Base-by-base conservation (phyloP, 805 yeast genomes). In the Ogataea populi-albae region DNA sequence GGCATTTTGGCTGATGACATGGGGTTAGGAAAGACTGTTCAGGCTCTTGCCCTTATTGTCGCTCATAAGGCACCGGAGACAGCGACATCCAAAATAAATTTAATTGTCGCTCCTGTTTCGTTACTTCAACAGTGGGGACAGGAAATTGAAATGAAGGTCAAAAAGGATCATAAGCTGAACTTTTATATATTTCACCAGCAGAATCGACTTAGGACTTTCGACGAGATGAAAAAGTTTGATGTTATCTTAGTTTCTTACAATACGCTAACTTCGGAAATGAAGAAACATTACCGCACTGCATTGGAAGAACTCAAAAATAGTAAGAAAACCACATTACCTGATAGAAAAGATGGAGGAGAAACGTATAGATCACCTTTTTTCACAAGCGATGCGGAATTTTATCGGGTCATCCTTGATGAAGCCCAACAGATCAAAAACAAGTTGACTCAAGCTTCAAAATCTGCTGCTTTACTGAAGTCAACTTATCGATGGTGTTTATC, bases 51-150 rank as follows among this genome's bases (percentile, higher is more conserved):
- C 1, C 54, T 85, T 27, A 75, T 84, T 36, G 50, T 81, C 37
- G 65, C 76, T 2, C 62, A 70, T 49, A 56, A 49, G 31, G 35
- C 37, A 9, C 52, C 73, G 2, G 30, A 32, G 10, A 48, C 44
- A 17, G 25, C 62, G 14, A 46, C 60, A 1, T 44, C 59, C 26
- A 76, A 71, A 43, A 76, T 86, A 0, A 86, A 80, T 22, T 65
- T 91, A 41, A 74, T 91, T 32, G 77, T 91, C n/a, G 94, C 95
- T 0, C 98, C 98, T 0, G 95, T 91, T 10, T 82, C 96, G 0
- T 68, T 93, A 25, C 64, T 91, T 34, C 68, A 79, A 28, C 96
- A 89, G 49, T 91, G 98, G 98, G 73, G 73, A 20, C 77, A 77
- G 28, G 97, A 91, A 57, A 63, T 87, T 23, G 66, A 67, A 45